Base-by-base conservation (phyloP, 352 stramenopile genomes). In the Halophytophthora batemanensis region DNA sequence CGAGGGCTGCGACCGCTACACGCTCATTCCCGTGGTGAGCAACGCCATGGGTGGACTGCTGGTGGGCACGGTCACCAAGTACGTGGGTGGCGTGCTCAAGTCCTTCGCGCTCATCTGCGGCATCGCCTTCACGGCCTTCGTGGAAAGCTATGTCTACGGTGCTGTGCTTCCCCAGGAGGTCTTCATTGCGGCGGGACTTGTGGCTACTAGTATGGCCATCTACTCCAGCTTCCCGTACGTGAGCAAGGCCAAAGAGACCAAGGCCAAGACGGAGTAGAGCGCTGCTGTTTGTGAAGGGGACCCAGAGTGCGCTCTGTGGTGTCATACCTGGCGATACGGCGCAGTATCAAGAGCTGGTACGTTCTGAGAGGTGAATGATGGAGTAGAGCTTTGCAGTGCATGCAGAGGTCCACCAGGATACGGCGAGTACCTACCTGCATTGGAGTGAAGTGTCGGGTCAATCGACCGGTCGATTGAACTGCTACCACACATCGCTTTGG, bases 51-150 rank as follows among this genome's bases (percentile, higher is more conserved):
- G 87, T 17, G 87, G 87, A 0, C 54, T 96, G 37, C 65, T 96
- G 22, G 87, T 96, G 10, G 86, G 87, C 31, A 79, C 85, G 19
- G 86, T 96, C 35, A 96, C 86, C 13, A 96, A 96, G 56, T 69
- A 95, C 49, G 77, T 92, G 6, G 87, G 87, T n/a, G 87, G 86
- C n/a, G 86, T 96, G 41, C 65, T 92, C 54, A 96, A 96, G 61
- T 91, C 82, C 4, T 96, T 96, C 44, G 80, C 86, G 12, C 62
- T 96, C 33, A 89, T 96, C 42, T 82, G 79, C 29, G 87, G 87
- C 33, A 96, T 96, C 47, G 69, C 88, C 22, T 86, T 95, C 57
- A 96, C 87, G 31, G 87, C 85, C 19, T 68, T 90, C 40, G 69
- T 87, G 31, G 83, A 96, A 59, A 83, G 74, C 45, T 72, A 64